Percentiles rank a stretch among this genome's conserved stretches.
Conservation (phyloP, 108 stramenopile species). For the Epithemia pelagica region DNA sequence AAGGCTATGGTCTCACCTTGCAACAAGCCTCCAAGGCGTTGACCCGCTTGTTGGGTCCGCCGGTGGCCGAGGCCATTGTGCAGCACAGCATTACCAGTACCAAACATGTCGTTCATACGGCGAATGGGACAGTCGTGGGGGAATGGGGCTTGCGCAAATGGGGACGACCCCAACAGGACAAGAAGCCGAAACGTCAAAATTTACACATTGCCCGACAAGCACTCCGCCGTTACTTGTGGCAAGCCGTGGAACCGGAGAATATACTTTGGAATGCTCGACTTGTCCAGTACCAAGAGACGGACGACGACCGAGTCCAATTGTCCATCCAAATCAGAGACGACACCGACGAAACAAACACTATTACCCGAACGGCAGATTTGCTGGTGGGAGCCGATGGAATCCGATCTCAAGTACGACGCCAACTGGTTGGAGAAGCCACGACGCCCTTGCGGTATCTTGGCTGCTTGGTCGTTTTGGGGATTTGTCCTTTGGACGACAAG, state of each 20-base stretch:
- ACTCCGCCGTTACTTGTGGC: conserved; percentile 48
- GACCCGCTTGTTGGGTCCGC: conserved; percentile 49
- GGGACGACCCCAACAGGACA: conserved; percentile 36
- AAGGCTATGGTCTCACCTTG: conserved; percentile 85
- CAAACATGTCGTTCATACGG: conserved; percentile 68
- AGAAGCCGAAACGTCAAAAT: conserved; percentile 62
- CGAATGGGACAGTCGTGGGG: conserved; percentile 66
- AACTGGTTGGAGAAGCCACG: conserved; percentile 33
- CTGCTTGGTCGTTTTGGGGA: conserved; percentile 77
- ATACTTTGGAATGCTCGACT: conserved; percentile 55
- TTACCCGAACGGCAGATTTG: conserved; percentile 38
- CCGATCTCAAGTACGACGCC: conserved; percentile 51
- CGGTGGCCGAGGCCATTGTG: conserved; percentile 18
- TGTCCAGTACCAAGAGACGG: conserved; percentile 13
- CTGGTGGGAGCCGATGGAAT: conserved; percentile 92
- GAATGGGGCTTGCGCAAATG: conserved; percentile 82
- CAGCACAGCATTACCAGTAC: conserved; percentile 51
- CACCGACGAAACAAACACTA: conserved; percentile 22
- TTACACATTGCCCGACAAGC: conserved; percentile 73
- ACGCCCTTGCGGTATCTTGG: conserved; percentile 67
- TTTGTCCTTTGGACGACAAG: conserved; percentile 26
- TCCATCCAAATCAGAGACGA: conserved; percentile 28
- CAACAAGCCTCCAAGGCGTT: conserved; percentile 82
- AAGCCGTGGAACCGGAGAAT: conserved; percentile 24
- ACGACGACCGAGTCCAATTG: conserved; percentile 20